Evolutionary conservation across 208 protist species (phyloP).

Genomic region (Trypanosoma melophagium): DNA sequence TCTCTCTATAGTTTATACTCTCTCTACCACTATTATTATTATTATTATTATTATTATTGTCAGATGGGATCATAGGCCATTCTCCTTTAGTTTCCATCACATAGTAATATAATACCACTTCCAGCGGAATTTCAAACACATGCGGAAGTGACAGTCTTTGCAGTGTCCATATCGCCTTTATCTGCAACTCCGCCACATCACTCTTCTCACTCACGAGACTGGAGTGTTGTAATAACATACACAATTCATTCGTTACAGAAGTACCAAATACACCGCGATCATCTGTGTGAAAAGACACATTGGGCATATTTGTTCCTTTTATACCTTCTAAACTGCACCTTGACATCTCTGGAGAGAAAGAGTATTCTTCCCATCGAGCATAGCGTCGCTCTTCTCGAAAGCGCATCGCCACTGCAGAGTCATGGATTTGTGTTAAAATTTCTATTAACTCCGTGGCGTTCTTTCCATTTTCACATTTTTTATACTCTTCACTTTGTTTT

Average conservation of each 20-base stretch:
- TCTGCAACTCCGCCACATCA: background rate
- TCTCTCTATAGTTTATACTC: background rate
- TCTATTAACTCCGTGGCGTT: background rate
- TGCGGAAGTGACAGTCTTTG: slow-evolving; percentile 51
- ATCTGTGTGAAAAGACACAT: slow-evolving; percentile 78
- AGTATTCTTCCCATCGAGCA: background rate
- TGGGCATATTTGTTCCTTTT: slow-evolving; percentile 31
- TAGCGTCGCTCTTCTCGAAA: slow-evolving; percentile 16
- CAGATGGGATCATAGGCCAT: too few species aligned
- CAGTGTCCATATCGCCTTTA: slow-evolving; percentile 41
- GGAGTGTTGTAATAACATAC: slow-evolving; percentile 47
- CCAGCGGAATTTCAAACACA: slow-evolving; percentile 59
- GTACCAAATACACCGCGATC: slow-evolving; percentile 86
- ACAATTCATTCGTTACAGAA: slow-evolving; percentile 57
- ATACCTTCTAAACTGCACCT: background rate
- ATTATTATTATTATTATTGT: background rate
- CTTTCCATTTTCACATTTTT: background rate
- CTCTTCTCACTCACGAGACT: slow-evolving; percentile 1
- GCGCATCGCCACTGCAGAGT: slow-evolving; percentile 11
- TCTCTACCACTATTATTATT: background rate
- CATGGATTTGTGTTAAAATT: background rate
- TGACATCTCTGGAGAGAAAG: background rate
- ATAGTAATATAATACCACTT: slow-evolving; percentile 32
- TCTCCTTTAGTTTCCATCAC: too few species aligned
- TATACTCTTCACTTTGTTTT: background rate